phyloP scores from a whole-genome alignment of 2,329 filamentous ascomycete species.

The Neonectria coccinea region DNA sequence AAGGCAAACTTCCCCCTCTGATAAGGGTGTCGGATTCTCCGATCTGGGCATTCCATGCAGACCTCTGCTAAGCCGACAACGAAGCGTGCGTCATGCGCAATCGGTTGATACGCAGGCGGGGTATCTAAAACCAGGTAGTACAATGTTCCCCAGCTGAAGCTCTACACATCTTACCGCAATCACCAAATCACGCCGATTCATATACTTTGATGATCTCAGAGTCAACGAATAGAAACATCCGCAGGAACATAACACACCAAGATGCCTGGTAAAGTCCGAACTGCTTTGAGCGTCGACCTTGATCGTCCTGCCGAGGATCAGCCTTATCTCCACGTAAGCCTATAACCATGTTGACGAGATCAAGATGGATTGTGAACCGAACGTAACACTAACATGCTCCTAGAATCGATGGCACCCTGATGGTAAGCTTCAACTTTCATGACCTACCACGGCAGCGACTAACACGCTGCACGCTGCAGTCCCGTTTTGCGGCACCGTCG shows the following conservation, averaged over 20 bases:
- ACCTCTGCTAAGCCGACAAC: background rate
- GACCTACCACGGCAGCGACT: background rate
- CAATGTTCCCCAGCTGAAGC: background rate
- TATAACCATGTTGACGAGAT: background rate
- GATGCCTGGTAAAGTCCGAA: slow-evolving; percentile 43
- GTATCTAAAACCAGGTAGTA: background rate
- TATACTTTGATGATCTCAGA: background rate
- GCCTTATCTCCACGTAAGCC: slow-evolving; percentile 42
- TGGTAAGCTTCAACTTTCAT: slow-evolving; percentile 61
- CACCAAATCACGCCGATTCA: background rate
- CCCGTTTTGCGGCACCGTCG: slow-evolving; percentile 77
- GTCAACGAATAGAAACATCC: background rate
- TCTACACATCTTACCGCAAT: background rate
- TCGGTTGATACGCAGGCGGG: background rate
- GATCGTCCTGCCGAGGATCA: slow-evolving; percentile 45
- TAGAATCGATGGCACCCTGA: slow-evolving; percentile 92
- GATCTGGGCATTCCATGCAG: background rate
- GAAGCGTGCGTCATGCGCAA: slow-evolving; percentile 6
- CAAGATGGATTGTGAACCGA: background rate
- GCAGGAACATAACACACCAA: background rate
- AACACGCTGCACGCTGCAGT: slow-evolving; percentile 62
- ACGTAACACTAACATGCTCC: background rate
- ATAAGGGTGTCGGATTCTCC: slow-evolving; percentile 1
- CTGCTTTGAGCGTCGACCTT: slow-evolving; percentile 42
- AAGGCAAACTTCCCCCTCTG: background rate